These are phyloP conservation scores for Vanderwaltozyma verrucispora DNA, from an alignment of 805 yeast species.

Conservation along the genomic window DNA sequence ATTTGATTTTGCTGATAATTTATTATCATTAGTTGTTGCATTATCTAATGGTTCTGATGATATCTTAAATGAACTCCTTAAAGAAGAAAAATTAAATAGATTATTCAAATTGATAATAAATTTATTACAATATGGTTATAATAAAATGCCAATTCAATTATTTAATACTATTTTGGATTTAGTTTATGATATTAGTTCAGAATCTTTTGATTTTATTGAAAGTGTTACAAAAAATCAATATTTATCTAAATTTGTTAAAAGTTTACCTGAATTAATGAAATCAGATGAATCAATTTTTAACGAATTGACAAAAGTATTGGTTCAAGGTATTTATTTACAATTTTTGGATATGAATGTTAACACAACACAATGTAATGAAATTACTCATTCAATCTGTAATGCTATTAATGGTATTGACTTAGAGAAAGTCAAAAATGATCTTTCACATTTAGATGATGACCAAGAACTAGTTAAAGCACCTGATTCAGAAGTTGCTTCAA, in stretches of 20 bases:
- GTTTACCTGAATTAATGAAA: constrained; percentile 8
- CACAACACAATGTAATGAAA: constrained; percentile 13
- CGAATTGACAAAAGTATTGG: constrained; percentile 27
- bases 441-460: constrained; percentile 9
- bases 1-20: constrained; percentile 61
- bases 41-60: constrained; percentile 55
- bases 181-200: constrained; percentile 49
- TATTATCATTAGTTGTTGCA: constrained; percentile 57
- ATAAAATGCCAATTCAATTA: constrained; percentile 32
- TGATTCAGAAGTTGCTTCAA: constrained; percentile 16
- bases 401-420: constrained; percentile 28
- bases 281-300: constrained; percentile 12
- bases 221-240: constrained; percentile 8
- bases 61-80: constrained; percentile 37
- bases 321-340: constrained; percentile 33
- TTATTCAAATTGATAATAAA: constrained; percentile 21
- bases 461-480: constrained; percentile 10
- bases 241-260: constrained; percentile 11
- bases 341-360: constrained; percentile 24
- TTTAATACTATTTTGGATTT: constrained; percentile 47
- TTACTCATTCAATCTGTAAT: constrained; percentile 17
- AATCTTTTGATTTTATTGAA: constrained; percentile 43
- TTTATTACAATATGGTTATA: constrained; percentile 22
- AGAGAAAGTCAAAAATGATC: constrained; percentile 21
- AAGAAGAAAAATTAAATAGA: constrained; percentile 17